A percentile compares a stretch with the other conserved stretches of the same genome.
Conservation (phyloP, 2,329 filamentous ascomycete genomes). For the Phoma sp. region DNA sequence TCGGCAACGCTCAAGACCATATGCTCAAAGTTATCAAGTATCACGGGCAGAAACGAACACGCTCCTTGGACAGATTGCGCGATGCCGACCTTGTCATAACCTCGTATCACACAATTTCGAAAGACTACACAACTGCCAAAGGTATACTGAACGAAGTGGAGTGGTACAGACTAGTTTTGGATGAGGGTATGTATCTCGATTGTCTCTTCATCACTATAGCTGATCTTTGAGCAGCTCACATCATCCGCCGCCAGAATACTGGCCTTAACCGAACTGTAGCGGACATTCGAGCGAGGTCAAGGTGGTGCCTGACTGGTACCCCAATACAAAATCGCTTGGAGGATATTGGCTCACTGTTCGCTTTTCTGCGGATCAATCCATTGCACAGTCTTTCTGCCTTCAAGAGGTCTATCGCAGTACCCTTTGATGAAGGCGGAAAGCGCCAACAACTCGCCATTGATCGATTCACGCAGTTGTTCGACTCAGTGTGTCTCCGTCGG, state of each 20-base stretch:
- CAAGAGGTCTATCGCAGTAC: slow-evolving; percentile 53
- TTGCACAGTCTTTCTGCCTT: slow-evolving; percentile 53
- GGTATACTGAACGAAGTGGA: slow-evolving; percentile 25
- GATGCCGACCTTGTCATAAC: slow-evolving; percentile 39
- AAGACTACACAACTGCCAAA: slow-evolving; percentile 12
- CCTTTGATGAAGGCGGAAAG: slow-evolving; percentile 43
- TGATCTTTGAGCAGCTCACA: slow-evolving; percentile 47
- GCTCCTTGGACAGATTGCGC: slow-evolving; percentile 11
- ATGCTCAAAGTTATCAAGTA: slow-evolving; percentile 30
- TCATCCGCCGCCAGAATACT: slow-evolving; percentile 58
- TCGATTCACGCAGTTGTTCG: slow-evolving; percentile 38
- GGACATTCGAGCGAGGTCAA: slow-evolving; percentile 51
- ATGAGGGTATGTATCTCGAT: slow-evolving; percentile 55
- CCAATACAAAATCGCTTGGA: slow-evolving; percentile 62
- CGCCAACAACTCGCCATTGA: slow-evolving; percentile 28
- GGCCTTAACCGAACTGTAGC: slow-evolving; percentile 53
- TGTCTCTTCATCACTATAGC: slow-evolving; percentile 39
- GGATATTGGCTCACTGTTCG: slow-evolving; percentile 60
- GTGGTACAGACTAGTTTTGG: slow-evolving; percentile 41
- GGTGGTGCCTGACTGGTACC: slow-evolving; percentile 52
- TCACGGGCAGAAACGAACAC: slow-evolving; percentile 29
- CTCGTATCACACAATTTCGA: slow-evolving; percentile 39
- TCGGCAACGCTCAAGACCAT: slow-evolving; percentile 13
- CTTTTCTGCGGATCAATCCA: slow-evolving; percentile 55
- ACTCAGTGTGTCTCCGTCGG: slow-evolving; percentile 52